A percentile compares a stretch with the other conserved stretches of the same genome.
Evolutionary conservation across 1,284 basidiomycete species (phyloP).

Genomic region (Fomitopsis palustris): DNA sequence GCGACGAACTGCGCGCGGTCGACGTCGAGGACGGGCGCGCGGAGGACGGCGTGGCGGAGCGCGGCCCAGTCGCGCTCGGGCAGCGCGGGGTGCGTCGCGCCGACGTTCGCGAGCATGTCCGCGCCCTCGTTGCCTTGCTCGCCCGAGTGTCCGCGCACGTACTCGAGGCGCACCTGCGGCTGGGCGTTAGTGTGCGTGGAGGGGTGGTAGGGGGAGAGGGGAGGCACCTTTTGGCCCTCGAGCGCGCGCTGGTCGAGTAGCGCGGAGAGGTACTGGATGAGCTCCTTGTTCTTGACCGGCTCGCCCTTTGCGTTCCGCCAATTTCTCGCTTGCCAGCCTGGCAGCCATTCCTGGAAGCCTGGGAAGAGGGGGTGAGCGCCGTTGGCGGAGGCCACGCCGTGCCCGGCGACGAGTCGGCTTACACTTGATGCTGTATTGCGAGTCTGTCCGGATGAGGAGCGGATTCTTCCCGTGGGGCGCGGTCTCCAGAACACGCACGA

Average conservation of each 20-base stretch:
- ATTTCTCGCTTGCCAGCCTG: conserved; percentile 50
- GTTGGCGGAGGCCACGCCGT: background rate
- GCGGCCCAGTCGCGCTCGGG: conserved; percentile 56
- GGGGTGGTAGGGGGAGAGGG: background rate
- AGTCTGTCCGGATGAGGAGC: conserved; percentile 74
- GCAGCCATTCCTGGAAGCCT: conserved; percentile 70
- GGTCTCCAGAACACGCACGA: conserved; percentile 69
- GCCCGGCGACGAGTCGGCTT: conserved; percentile 8
- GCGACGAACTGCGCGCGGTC: background rate
- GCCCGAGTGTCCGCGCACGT: conserved; percentile 73
- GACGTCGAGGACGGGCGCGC: background rate
- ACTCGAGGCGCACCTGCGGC: conserved; percentile 44
- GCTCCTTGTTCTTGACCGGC: conserved; percentile 59
- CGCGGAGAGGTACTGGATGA: conserved; percentile 62
- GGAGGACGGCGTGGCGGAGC: conserved; percentile 1
- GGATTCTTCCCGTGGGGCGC: conserved; percentile 50
- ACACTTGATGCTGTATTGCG: conserved; percentile 74
- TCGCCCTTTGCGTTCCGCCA: conserved; percentile 47
- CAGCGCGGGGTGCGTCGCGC: conserved; percentile 35
- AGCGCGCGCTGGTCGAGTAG: conserved; percentile 47
- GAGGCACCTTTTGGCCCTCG: conserved; percentile 40
- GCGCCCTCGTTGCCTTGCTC: conserved; percentile 77
- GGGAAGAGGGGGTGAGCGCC: background rate
- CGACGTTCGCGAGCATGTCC: conserved; percentile 62
- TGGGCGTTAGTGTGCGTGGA: background rate